Percentiles rank a stretch among this genome's conserved stretches.
Evolutionary conservation across 345 rosid genomes (phyloP).

Genomic region (Gossypium mustelinum): DNA sequence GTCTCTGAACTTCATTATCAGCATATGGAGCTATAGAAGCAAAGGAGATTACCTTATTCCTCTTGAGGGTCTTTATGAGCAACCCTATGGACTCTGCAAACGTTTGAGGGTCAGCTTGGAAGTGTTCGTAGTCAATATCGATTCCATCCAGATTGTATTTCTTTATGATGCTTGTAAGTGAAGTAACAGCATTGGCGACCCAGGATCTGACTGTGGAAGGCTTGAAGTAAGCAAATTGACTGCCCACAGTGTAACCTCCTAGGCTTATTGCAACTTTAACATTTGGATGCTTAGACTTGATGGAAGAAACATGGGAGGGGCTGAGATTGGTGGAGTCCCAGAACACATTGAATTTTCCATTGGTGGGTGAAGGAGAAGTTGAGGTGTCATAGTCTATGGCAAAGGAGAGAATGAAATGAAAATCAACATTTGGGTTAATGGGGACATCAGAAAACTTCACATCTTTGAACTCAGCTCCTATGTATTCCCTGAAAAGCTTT

Average conservation of each 20-base stretch:
- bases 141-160: conserved; percentile 30
- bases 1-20: conserved; percentile 28
- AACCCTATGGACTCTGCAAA: conserved; percentile 32
- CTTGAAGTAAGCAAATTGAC: conserved; percentile 17
- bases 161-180: conserved; percentile 25
- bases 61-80: conserved; percentile 29
- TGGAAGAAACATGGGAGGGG: conserved; percentile 31
- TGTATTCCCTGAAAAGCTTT: conserved; percentile 39
- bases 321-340: conserved; percentile 35
- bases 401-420: conserved; percentile 42
- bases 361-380: conserved; percentile 31
- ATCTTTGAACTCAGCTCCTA: conserved; percentile 30
- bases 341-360: conserved; percentile 34
- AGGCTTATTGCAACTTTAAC: conserved; percentile 30
- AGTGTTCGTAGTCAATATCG: conserved; percentile 33
- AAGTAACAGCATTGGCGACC: conserved; percentile 30
- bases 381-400: conserved; percentile 34
- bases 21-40: conserved; percentile 55
- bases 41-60: conserved; percentile 27
- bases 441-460: conserved; percentile 36
- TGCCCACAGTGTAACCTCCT: conserved; percentile 1
- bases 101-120: conserved; percentile 25
- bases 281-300: conserved; percentile 27
- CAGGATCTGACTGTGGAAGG: conserved; percentile 24
- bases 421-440: conserved; percentile 28